Evolutionary conservation across 2,329 filamentous ascomycete genomes (phyloP).

Genomic region (Arthrobotrys musiformis): DNA sequence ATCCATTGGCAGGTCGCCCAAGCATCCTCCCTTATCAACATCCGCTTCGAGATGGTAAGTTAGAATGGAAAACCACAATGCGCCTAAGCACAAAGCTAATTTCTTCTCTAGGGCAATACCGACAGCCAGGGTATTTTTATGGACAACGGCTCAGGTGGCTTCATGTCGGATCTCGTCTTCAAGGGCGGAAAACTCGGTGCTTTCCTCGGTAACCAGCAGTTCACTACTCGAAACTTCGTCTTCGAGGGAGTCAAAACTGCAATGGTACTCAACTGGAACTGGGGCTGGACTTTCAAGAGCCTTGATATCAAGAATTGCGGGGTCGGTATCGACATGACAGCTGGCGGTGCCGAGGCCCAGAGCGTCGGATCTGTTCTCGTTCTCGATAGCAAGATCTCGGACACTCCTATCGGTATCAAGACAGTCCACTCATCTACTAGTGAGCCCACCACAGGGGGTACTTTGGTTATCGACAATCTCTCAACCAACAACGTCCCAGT

Average conservation of each 20-base stretch:
- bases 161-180: slow-evolving; percentile 84
- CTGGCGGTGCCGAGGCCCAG: slow-evolving; percentile 70
- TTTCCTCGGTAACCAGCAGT: slow-evolving; percentile 87
- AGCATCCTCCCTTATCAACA: slow-evolving; percentile 71
- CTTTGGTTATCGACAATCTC: slow-evolving; percentile 73
- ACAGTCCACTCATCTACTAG: slow-evolving; percentile 82
- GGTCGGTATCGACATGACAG: slow-evolving; percentile 83
- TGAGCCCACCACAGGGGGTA: slow-evolving; percentile 68
- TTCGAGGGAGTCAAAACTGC: slow-evolving; percentile 86
- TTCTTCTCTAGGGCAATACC: slow-evolving; percentile 32
- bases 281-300: slow-evolving; percentile 84
- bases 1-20: slow-evolving; percentile 77
- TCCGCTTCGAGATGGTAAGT: slow-evolving; percentile 67
- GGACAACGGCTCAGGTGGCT: slow-evolving; percentile 76
- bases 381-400: slow-evolving; percentile 80
- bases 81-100: slow-evolving; percentile 16
- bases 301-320: slow-evolving; percentile 77
- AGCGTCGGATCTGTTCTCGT: slow-evolving; percentile 87
- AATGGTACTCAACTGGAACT: slow-evolving; percentile 92
- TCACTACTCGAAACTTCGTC: slow-evolving; percentile 82
- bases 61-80: slow-evolving; percentile 4
- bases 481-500: slow-evolving; percentile 73
- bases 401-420: slow-evolving; percentile 79
- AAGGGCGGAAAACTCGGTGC: slow-evolving; percentile 82
- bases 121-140: slow-evolving; percentile 69